phyloP scores from a whole-genome alignment of 306 rosid species.

The Prunus mongolica region DNA sequence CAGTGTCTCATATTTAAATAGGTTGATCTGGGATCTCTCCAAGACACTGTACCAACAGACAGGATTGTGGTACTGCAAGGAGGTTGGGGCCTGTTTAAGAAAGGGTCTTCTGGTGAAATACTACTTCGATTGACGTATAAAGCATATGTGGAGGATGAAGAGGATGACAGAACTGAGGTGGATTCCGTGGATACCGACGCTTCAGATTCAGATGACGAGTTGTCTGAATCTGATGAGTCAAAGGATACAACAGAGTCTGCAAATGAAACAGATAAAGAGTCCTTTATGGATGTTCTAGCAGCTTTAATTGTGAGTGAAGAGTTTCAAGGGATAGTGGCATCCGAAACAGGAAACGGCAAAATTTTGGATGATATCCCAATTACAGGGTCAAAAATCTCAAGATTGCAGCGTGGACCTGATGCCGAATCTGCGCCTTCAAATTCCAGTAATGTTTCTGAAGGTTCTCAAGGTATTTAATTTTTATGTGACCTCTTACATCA shows the following conservation, averaged over 20 bases:
- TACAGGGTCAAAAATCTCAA: constrained; percentile 34
- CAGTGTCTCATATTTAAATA: constrained; percentile 19
- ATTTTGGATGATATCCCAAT: constrained; percentile 42
- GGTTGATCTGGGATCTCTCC: constrained; percentile 88
- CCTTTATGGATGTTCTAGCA: constrained; percentile 94
- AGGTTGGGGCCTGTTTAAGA: constrained; percentile 74
- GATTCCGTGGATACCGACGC: constrained; percentile 49
- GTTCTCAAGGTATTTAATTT: constrained; percentile 47
- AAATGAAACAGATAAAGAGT: constrained; percentile 53
- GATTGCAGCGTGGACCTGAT: constrained; percentile 31
- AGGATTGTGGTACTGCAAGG: constrained; percentile 73
- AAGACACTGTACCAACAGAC: constrained; percentile 99
- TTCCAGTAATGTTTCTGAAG: constrained; percentile 34
- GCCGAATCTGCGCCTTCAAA: constrained; percentile 39
- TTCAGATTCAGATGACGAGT: constrained; percentile 87
- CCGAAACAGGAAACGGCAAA: constrained; percentile 61
- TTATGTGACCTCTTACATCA: background rate
- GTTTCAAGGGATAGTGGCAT: constrained; percentile 93
- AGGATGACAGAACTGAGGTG: constrained; percentile 62
- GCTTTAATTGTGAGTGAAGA: constrained; percentile 96
- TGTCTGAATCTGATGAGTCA: constrained; percentile 64
- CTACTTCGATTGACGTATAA: constrained; percentile 89
- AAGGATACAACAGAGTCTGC: constrained; percentile 30
- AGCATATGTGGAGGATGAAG: constrained; percentile 99
- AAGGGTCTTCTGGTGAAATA: constrained; percentile 82